Conservation (phyloP, 192 early-diverging fungal genomes). For the Backusella morwellensis region DNA sequence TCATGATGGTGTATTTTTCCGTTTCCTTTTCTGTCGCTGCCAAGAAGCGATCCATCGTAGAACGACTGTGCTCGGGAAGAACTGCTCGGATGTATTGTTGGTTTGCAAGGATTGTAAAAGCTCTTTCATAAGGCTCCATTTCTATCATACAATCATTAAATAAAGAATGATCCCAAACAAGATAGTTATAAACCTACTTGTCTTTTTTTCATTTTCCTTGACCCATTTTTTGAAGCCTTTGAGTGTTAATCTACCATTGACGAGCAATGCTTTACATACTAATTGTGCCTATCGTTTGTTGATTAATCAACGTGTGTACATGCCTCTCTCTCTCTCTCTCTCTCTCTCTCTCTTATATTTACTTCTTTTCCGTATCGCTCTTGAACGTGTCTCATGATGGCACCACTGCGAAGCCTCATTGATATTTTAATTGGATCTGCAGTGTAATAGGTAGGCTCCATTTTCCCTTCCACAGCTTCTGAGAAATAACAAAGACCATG, state of each 20-base stretch:
- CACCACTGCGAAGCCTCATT: constrained; percentile 54
- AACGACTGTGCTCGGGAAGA: constrained; percentile 53
- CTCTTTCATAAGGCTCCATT: constrained; percentile 22
- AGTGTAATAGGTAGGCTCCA: constrained; percentile 71
- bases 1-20: constrained; percentile 56
- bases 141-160: constrained; percentile 1
- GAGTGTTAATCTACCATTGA: constrained; percentile 31
- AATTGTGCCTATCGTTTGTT: constrained; percentile 6
- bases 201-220: constrained; percentile 3
- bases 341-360: too few species aligned
- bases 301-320: neutral
- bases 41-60: constrained; percentile 59
- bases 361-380: constrained; percentile 61
- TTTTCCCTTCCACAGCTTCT: constrained; percentile 54
- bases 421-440: constrained; percentile 54
- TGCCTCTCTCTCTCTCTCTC: too few species aligned
- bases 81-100: constrained; percentile 63
- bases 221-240: constrained; percentile 17
- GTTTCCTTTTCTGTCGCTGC: constrained; percentile 57
- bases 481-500: constrained; percentile 78
- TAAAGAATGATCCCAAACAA: neutral
- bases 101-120: constrained; percentile 55
- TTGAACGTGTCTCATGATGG: constrained; percentile 50
- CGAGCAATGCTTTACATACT: constrained; percentile 19
- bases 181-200: neutral